Conservation (phyloP, 169 alveolate species). For the Plasmodium ovale region DNA sequence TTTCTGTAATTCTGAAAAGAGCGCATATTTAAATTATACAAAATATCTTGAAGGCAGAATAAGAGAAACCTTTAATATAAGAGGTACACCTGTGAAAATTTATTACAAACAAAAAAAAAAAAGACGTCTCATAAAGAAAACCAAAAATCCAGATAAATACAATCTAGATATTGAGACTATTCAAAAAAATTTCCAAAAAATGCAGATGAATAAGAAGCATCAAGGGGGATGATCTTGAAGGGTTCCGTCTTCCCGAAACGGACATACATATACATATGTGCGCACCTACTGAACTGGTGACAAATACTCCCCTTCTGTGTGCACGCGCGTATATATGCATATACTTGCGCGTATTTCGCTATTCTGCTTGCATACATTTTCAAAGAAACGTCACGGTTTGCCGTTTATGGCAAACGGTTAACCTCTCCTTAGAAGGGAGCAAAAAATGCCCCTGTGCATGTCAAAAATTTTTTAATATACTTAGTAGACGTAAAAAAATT, state of each 20-base stretch:
- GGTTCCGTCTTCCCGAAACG: too few relatives aligned
- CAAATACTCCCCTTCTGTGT: too few relatives aligned
- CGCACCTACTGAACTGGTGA: too few relatives aligned
- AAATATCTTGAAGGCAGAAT: constrained; percentile 83
- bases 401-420: too few relatives aligned
- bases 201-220: too few relatives aligned
- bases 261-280: too few relatives aligned
- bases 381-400: too few relatives aligned
- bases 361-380: too few relatives aligned
- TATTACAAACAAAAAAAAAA: constrained; percentile 60
- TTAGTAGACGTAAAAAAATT: background rate
- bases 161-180: constrained; percentile 58
- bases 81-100: constrained; percentile 82
- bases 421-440: background rate
- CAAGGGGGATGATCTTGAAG: too few relatives aligned
- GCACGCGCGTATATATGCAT: too few relatives aligned
- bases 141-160: constrained; percentile 58
- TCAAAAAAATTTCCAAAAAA: constrained; percentile 49
- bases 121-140: constrained; percentile 48
- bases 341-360: too few relatives aligned
- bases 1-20: constrained; percentile 82
- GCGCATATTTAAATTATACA: constrained; percentile 80
- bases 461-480: background rate
- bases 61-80: constrained; percentile 77
- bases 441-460: background rate